Percentiles rank a stretch among this genome's conserved stretches.
phyloP scores from a whole-genome alignment of 768 basidiomycete genomes.

The Tricholoma furcatifolium region DNA sequence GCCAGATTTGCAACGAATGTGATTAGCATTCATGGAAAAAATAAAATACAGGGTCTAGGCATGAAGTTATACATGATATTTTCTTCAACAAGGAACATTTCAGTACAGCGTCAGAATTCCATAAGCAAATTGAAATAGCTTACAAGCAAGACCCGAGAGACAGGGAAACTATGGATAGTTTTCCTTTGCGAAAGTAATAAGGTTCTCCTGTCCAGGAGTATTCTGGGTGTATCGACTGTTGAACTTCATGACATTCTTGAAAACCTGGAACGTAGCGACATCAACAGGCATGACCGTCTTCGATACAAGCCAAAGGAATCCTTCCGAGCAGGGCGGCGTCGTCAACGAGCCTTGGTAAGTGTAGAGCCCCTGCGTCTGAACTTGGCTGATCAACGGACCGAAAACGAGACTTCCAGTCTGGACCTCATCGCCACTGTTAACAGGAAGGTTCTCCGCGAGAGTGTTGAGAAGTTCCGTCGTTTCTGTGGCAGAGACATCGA shows the following conservation, averaged over 20 bases:
- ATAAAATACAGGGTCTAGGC: too few relatives aligned
- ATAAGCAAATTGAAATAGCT: background rate
- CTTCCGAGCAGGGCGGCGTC: conserved; percentile 9
- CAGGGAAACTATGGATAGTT: conserved; percentile 1
- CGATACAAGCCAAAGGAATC: conserved; percentile 10
- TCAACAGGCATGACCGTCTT: background rate
- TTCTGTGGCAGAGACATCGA: background rate
- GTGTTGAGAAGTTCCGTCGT: conserved; percentile 5
- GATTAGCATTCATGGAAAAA: too few relatives aligned
- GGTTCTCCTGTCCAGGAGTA: conserved; percentile 5
- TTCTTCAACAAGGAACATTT: too few relatives aligned
- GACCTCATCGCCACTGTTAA: background rate
- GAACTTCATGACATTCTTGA: conserved; percentile 12
- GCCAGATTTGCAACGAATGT: too few relatives aligned
- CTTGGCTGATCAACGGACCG: background rate
- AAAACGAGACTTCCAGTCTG: background rate
- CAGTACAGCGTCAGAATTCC: background rate
- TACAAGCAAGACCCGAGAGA: background rate
- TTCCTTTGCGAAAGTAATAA: conserved; percentile 3
- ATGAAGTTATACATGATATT: too few relatives aligned
- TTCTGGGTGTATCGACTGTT: conserved; percentile 12
- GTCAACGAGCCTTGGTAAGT: conserved; percentile 13
- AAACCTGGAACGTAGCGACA: conserved; percentile 1
- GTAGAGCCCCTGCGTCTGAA: background rate
- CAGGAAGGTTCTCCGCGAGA: background rate